These are phyloP conservation scores for Adiantum capillusveneris DNA, from an alignment of 75 land plant genomes.

Conservation along the genomic window DNA sequence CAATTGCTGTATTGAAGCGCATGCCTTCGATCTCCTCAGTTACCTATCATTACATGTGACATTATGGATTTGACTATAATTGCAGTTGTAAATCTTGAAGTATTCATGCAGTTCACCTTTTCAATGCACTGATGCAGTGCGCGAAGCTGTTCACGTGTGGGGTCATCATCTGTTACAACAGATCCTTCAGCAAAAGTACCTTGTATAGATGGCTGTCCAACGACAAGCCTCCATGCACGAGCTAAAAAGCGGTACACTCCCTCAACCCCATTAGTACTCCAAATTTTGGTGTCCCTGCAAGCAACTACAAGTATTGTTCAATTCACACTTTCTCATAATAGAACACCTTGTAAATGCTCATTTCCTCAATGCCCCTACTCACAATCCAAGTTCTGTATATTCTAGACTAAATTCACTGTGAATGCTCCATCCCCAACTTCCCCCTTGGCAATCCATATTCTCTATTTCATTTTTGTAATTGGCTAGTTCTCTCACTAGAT, in stretches of 20 bases:
- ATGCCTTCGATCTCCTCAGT: constrained; percentile 78
- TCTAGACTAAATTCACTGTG: no score
- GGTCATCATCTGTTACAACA: constrained; percentile 45
- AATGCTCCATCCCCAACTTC: no score
- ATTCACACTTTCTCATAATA: no score
- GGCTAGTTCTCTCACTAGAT: no score
- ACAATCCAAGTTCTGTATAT: no score
- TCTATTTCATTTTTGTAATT: no score
- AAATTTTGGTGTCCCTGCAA: constrained; percentile 74
- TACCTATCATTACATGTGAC: no score
- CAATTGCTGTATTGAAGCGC: constrained; percentile 88
- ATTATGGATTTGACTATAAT: no score
- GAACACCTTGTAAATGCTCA: no score
- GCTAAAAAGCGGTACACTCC: constrained; percentile 89
- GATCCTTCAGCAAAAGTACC: constrained; percentile 56
- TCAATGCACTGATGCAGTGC: constrained; percentile 75
- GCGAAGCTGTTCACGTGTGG: constrained; percentile 63
- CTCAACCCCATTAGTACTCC: constrained; percentile 93
- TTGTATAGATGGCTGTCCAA: constrained; percentile 59
- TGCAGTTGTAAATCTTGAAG: not conserved
- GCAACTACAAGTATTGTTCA: no score
- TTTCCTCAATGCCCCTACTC: no score
- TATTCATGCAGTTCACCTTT: constrained; percentile 40
- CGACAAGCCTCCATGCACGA: constrained; percentile 79
- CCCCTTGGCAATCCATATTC: no score